A percentile compares a stretch with the other conserved stretches of the same genome.
phyloP scores from a whole-genome alignment of 495 filamentous ascomycete species.

The Aspergillus ostianus region DNA sequence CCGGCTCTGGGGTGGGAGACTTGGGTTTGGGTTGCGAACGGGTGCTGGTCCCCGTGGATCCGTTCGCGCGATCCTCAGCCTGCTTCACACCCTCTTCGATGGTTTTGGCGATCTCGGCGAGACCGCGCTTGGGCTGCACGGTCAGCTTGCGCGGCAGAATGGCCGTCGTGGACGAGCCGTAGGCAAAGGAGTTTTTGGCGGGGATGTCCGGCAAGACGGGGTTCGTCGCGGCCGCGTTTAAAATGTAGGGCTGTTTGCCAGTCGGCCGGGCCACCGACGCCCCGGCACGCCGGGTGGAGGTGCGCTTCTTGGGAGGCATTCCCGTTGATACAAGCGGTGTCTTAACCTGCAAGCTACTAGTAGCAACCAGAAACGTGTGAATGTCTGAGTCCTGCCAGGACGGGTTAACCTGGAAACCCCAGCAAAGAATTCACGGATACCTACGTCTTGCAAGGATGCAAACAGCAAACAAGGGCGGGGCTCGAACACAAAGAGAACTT shows the following conservation, averaged over 20 bases:
- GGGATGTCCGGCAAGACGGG: constrained; percentile 29
- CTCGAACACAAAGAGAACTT: neutral
- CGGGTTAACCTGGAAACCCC: neutral
- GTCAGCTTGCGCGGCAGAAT: constrained; percentile 26
- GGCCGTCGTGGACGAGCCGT: constrained; percentile 31
- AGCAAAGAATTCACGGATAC: neutral
- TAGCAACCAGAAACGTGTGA: neutral
- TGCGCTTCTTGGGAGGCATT: constrained; percentile 31
- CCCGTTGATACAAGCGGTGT: neutral
- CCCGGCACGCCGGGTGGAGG: constrained; percentile 12
- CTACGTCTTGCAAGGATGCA: neutral
- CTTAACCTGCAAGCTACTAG: neutral
- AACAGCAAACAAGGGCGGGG: neutral
- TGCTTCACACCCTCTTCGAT: constrained; percentile 26
- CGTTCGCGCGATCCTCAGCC: constrained; percentile 24
- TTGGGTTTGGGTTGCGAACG: constrained; percentile 15
- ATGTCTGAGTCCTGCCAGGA: neutral
- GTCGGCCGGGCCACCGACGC: constrained; percentile 9
- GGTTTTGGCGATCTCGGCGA: constrained; percentile 24
- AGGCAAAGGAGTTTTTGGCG: constrained; percentile 32
- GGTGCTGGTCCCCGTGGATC: neutral
- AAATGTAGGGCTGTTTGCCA: constrained; percentile 13
- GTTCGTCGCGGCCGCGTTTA: constrained; percentile 12
- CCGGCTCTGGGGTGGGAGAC: constrained; percentile 16
- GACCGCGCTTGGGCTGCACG: constrained; percentile 19